These are phyloP conservation scores for Blepharisma stoltei DNA, from an alignment of 73 alveolate genomes.

Conservation along the genomic window DNA sequence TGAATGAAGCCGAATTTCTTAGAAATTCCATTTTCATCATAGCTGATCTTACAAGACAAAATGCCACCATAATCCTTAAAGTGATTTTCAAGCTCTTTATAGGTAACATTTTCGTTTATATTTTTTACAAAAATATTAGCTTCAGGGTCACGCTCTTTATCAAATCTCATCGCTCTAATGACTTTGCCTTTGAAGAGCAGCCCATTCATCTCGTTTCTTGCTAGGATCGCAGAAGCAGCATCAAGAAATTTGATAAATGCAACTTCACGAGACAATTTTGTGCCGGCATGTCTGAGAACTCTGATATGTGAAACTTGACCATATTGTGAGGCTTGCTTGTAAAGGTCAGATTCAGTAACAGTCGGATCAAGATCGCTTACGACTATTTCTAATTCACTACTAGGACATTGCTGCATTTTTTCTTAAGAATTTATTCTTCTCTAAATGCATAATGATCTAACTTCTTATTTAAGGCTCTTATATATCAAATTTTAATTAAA, in stretches of 20 bases:
- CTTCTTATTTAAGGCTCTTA: no score
- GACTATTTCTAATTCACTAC: background rate
- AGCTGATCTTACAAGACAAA: background rate
- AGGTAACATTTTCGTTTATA: background rate
- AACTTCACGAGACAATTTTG: background rate
- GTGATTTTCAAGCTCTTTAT: background rate
- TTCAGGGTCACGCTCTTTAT: background rate
- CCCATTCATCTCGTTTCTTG: conserved; percentile 62
- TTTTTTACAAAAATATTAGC: background rate
- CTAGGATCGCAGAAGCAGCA: conserved; percentile 45
- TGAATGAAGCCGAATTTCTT: conserved; percentile 21
- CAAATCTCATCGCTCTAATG: background rate
- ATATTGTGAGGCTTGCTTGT: background rate
- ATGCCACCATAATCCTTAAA: background rate
- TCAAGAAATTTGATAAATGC: conserved; percentile 59
- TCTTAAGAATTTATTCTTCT: no score
- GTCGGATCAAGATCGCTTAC: background rate
- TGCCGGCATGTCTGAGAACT: background rate
- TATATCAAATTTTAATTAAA: no score
- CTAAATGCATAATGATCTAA: no score
- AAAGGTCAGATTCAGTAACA: conserved; percentile 5
- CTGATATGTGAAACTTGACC: background rate
- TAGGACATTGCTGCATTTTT: no score
- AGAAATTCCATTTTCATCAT: background rate
- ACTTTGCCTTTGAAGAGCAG: conserved; percentile 49